Evolutionary conservation across 2,329 filamentous ascomycete species (phyloP).

Genomic region (Neurospora sp.): DNA sequence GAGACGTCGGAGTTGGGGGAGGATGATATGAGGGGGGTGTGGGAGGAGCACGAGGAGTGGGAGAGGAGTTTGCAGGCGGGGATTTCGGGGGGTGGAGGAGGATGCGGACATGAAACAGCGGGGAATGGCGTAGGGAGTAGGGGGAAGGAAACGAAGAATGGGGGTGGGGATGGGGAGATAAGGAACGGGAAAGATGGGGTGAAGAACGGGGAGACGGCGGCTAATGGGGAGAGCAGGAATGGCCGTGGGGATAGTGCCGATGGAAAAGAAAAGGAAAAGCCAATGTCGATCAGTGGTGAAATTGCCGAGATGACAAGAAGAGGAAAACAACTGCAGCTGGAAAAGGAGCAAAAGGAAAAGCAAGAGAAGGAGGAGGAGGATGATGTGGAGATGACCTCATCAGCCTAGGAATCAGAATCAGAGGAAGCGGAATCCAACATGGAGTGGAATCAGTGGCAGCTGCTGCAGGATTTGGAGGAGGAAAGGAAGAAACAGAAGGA

Average conservation of each 20-base stretch:
- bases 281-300: not conserved
- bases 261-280: not conserved
- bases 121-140: not conserved
- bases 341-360: not conserved
- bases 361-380: not conserved
- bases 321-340: not conserved
- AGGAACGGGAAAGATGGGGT: not conserved
- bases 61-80: conserved; percentile 6
- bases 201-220: not conserved
- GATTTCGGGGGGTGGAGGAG: not conserved
- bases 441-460: not conserved
- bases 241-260: not conserved
- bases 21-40: conserved; percentile 69
- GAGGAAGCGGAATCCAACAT: not conserved
- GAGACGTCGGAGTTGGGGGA: conserved; percentile 79
- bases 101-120: not conserved
- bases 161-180: conserved; percentile 7
- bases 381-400: not conserved
- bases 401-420: not conserved
- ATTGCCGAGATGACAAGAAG: not conserved
- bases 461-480: too few species aligned
- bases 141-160: conserved; percentile 5
- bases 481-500: not conserved
- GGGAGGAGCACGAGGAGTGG: conserved; percentile 58
- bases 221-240: not conserved